Evolutionary conservation across 768 basidiomycete species (phyloP).

Genomic region (Mycena pura): DNA sequence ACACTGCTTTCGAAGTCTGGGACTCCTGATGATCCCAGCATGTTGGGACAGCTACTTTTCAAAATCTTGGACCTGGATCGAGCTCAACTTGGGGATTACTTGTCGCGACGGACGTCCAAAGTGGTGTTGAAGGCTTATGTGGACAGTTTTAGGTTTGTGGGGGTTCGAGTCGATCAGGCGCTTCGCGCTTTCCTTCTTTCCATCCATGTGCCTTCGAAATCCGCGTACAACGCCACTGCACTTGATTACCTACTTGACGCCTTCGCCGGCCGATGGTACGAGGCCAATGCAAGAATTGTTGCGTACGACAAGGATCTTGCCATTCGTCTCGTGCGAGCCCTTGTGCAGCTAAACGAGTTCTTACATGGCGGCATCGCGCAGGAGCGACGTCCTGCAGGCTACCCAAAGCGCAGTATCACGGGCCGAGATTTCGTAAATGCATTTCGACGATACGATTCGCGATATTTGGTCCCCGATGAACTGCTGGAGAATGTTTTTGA

Average conservation of each 20-base stretch:
- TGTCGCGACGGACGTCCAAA: slow-evolving; percentile 76
- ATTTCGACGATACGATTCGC: slow-evolving; percentile 80
- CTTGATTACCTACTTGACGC: slow-evolving; percentile 80
- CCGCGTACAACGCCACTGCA: slow-evolving; percentile 45
- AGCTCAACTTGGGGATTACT: slow-evolving; percentile 81
- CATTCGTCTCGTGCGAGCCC: slow-evolving; percentile 75
- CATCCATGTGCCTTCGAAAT: slow-evolving; percentile 58
- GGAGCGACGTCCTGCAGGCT: slow-evolving; percentile 61
- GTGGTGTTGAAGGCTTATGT: slow-evolving; percentile 82
- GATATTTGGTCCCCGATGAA: slow-evolving; percentile 74
- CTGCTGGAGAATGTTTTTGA: slow-evolving; percentile 79
- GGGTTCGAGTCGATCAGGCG: slow-evolving; percentile 86
- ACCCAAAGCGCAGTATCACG: slow-evolving; percentile 65
- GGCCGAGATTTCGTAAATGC: slow-evolving; percentile 83
- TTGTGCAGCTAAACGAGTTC: slow-evolving; percentile 88
- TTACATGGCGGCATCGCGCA: slow-evolving; percentile 78
- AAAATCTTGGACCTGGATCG: slow-evolving; percentile 85
- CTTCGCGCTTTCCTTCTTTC: slow-evolving; percentile 89
- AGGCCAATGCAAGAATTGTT: slow-evolving; percentile 80
- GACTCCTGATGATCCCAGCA: slow-evolving; percentile 66
- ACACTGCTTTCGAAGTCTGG: slow-evolving; percentile 68
- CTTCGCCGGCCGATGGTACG: slow-evolving; percentile 90
- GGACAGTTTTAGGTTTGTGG: slow-evolving; percentile 86
- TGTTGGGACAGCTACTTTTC: slow-evolving; percentile 83
- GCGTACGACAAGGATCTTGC: slow-evolving; percentile 86